Percentiles rank a stretch among this genome's conserved stretches.
These are phyloP conservation scores for Fusarium humuli DNA, from an alignment of 2,329 filamentous ascomycete genomes.

Conservation along the genomic window DNA sequence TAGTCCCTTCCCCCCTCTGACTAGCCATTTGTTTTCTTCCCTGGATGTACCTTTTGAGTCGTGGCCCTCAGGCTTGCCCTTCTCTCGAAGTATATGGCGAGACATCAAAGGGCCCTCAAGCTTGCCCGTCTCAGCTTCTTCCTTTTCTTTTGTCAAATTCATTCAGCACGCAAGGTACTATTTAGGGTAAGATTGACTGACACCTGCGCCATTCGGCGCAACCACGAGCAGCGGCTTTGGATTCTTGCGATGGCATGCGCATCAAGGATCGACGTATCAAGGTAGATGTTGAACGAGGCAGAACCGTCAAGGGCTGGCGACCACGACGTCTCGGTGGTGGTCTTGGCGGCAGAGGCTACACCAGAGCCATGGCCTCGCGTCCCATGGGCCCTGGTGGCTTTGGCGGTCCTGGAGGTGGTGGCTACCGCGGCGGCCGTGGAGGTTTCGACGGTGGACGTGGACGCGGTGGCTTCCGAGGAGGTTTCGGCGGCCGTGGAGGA, in stretches of 20 bases:
- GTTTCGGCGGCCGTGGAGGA: slow-evolving; percentile 67
- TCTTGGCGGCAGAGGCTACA: slow-evolving; percentile 92
- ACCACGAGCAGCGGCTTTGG: slow-evolving; percentile 85
- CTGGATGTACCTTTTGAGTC: slow-evolving; percentile 49
- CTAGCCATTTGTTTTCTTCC: slow-evolving; percentile 41
- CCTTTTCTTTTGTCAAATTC: slow-evolving; percentile 46
- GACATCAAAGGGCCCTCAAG: slow-evolving; percentile 65
- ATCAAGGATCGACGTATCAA: slow-evolving; percentile 94
- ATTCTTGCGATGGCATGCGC: slow-evolving; percentile 82
- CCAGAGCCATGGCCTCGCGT: slow-evolving; percentile 79
- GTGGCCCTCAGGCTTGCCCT: slow-evolving; percentile 59
- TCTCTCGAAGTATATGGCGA: slow-evolving; percentile 57
- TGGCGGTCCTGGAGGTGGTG: slow-evolving; percentile 67
- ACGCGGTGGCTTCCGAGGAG: slow-evolving; percentile 59
- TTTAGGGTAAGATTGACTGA: slow-evolving; percentile 75
- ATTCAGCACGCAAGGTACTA: slow-evolving; percentile 38
- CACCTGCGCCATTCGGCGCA: slow-evolving; percentile 70
- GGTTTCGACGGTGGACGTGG: slow-evolving; percentile 60
- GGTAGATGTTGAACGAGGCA: slow-evolving; percentile 95
- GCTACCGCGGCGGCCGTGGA: slow-evolving; percentile 60
- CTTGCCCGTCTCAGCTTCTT: slow-evolving; percentile 62
- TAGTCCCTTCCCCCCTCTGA: slow-evolving; percentile 50
- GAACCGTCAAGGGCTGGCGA: slow-evolving; percentile 93
- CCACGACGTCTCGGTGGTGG: slow-evolving; percentile 92
- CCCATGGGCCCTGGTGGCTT: slow-evolving; percentile 72